A percentile compares a stretch with the other conserved stretches of the same genome.
Conservation (phyloP, 179 eudicot species). For the Patellifolia procumbens region DNA sequence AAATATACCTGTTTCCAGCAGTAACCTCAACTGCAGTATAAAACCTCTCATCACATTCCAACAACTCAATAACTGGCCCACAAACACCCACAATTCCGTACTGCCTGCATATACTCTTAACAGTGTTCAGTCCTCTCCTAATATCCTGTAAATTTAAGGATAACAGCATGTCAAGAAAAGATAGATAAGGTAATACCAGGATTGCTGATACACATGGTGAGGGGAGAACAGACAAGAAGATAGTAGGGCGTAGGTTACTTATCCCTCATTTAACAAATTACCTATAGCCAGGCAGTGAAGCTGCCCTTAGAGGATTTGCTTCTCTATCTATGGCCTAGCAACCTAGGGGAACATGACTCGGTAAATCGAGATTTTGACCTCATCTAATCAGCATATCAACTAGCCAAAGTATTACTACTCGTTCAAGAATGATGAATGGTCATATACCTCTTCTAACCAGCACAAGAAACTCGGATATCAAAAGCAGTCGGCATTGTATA, state of each 20-base stretch:
- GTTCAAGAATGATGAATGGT: background rate
- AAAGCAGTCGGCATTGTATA: background rate
- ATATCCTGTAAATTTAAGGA: slow-evolving; percentile 60
- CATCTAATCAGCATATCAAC: too few species aligned
- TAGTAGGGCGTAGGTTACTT: background rate
- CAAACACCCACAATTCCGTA: slow-evolving; percentile 59
- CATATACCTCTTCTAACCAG: background rate
- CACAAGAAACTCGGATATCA: background rate
- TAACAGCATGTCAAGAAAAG: background rate
- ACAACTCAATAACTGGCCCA: slow-evolving; percentile 90
- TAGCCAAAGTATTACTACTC: background rate
- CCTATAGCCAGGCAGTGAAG: background rate
- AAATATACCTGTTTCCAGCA: slow-evolving; percentile 87
- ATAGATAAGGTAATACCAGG: background rate
- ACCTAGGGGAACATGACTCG: background rate
- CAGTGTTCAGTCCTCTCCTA: slow-evolving; percentile 84
- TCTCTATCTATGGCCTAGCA: background rate
- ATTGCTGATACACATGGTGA: slow-evolving; percentile 1
- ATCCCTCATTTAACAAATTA: background rate
- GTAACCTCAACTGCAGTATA: slow-evolving; percentile 99
- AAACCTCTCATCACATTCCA: slow-evolving; percentile 91
- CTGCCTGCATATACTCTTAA: slow-evolving; percentile 65
- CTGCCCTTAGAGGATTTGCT: background rate
- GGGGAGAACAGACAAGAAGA: background rate
- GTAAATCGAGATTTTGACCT: too few species aligned